Evolutionary conservation across 805 yeast genomes (phyloP).

Genomic region (Zygosaccharomyces siamensis): DNA sequence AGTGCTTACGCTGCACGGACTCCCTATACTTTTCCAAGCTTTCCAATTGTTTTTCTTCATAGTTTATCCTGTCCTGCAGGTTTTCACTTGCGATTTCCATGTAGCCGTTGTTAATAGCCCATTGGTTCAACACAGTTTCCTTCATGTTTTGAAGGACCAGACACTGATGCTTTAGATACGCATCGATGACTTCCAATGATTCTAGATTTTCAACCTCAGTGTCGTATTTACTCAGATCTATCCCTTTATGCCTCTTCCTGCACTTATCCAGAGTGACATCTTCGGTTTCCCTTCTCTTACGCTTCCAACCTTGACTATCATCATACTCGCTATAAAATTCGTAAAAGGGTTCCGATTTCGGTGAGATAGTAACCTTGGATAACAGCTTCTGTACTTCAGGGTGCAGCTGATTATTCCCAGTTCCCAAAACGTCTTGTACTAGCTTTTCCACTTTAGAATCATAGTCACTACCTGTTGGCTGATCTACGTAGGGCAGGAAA

Average conservation of each 20-base stretch:
- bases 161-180: constrained; percentile 32
- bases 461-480: background rate
- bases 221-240: constrained; percentile 36
- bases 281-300: constrained; percentile 8
- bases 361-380: background rate
- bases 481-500: constrained; percentile 18
- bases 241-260: constrained; percentile 16
- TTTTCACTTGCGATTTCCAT: constrained; percentile 29
- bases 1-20: constrained; percentile 40
- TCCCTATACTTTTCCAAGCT: constrained; percentile 42
- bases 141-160: constrained; percentile 37
- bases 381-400: constrained; percentile 14
- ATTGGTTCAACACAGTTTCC: constrained; percentile 36
- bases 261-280: constrained; percentile 9
- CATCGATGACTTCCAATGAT: constrained; percentile 21
- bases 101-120: constrained; percentile 36
- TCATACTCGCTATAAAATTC: background rate
- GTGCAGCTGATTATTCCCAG: constrained; percentile 26
- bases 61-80: constrained; percentile 29
- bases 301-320: background rate
- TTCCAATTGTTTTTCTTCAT: constrained; percentile 42
- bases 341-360: constrained; percentile 1
- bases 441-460: constrained; percentile 10
- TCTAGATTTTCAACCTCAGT: constrained; percentile 14
- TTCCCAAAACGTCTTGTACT: constrained; percentile 21